Evolutionary conservation across 192 early-diverging fungal genomes (phyloP), one percentile per base, ranked within the genome.

Genomic region (Mortierella hygrophila): DNA sequence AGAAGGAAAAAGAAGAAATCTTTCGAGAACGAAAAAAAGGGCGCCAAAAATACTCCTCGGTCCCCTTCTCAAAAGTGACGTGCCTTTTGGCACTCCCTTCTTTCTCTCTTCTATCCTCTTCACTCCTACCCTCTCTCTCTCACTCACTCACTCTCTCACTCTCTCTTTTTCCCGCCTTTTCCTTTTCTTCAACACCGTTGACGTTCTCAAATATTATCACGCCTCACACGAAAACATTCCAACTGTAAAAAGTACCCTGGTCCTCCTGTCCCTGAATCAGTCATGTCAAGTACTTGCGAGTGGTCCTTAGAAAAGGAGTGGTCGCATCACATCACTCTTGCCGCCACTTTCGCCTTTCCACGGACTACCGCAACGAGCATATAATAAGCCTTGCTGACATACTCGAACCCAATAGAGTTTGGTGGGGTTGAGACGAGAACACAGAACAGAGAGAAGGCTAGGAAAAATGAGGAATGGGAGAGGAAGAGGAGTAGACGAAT

Each of bases 1-100:
- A 23, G 65, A 70, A 70, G 46, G 79, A 35, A 71, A 72, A 40
- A 46, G 29, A 54, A n/a, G 78, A 44, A 77, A 77, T 46, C 44
- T 46, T 46, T 15, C 18, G 44, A 13, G 41, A 4, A 35, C 23
- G 38, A 40, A 49, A 26, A 54, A 75, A 74, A 74, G 38, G 40
- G 35, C 74, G 49, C 52, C 37, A 55, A 54, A 49, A 76, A 55
- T 38, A 40, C 37, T 29, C 6, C 1, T 21, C 49, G 35, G 35
- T 35, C 2, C 40, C 10, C 26, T 47, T 54, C 16, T 20, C 2
- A 10, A 65, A 65, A 65, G 60, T 65, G 60, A 65, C 60, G 60
- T 65, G n/a, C 60, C 60, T 65, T 65, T 65, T 65, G 60, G 0
- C n/a, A 9, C 2, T 23, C 11, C 60, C 29, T 16, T 65, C 29